Conservation (phyloP, 2,329 filamentous ascomycete genomes). For the Ascochyta viciae-villosae region DNA sequence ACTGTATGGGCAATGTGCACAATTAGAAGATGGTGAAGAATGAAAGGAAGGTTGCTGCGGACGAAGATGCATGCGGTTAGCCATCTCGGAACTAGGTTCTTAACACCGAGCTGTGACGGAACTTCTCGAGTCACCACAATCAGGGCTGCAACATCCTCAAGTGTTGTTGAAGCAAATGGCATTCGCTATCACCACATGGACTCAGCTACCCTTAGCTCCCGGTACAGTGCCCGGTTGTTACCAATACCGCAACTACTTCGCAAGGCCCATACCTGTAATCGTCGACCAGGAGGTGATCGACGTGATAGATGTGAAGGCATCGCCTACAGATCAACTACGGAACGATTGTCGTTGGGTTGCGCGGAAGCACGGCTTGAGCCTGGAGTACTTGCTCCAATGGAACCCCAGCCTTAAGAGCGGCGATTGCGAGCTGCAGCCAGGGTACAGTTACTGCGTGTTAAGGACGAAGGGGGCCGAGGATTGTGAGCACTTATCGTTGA, state of each 20-base stretch:
- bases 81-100: conserved; percentile 1
- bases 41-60: not conserved
- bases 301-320: not conserved
- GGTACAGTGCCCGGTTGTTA: not conserved
- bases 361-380: not conserved
- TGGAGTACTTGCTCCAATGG: not conserved
- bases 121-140: not conserved
- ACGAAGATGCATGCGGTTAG: not conserved
- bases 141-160: not conserved
- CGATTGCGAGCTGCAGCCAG: not conserved
- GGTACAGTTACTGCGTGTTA: conserved; percentile 1
- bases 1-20: not conserved
- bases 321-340: not conserved
- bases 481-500: not conserved
- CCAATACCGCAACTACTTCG: conserved; percentile 1
- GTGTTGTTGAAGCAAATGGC: not conserved
- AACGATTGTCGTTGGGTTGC: not conserved
- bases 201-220: not conserved
- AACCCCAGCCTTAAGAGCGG: conserved; percentile 4
- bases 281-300: not conserved
- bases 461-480: not conserved
- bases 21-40: not conserved
- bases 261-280: not conserved
- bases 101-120: not conserved
- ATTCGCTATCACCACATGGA: not conserved